These are phyloP conservation scores for Monascus ruber DNA, from an alignment of 2,329 filamentous ascomycete species.

Conservation along the genomic window DNA sequence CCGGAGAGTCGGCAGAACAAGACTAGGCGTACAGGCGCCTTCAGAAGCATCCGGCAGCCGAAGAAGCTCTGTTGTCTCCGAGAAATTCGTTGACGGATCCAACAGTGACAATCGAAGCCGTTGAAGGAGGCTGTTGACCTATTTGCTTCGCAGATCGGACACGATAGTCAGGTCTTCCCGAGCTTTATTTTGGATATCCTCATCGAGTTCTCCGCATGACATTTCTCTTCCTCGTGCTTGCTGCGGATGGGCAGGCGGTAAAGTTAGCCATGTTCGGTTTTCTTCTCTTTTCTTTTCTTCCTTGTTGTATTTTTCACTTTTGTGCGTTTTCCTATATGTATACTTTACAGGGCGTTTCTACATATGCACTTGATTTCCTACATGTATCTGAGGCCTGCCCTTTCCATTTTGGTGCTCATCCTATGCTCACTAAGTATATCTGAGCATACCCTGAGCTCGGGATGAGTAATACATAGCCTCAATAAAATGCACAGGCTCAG, in stretches of 20 bases:
- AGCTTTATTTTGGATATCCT: conserved; percentile 21
- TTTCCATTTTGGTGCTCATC: too few relatives aligned
- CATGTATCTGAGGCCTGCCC: too few relatives aligned
- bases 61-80: conserved; percentile 22
- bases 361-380: too few relatives aligned
- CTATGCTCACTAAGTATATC: too few relatives aligned
- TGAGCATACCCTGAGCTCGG: too few relatives aligned
- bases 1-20: conserved; percentile 69
- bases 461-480: too few relatives aligned
- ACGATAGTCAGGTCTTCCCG: background rate
- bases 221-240: conserved; percentile 1
- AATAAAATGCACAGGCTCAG: too few relatives aligned
- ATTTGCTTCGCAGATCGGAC: conserved; percentile 3
- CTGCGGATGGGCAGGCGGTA: background rate
- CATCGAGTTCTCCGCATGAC: conserved; percentile 7
- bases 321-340: too few relatives aligned
- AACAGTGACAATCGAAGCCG: conserved; percentile 19
- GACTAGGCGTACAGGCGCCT: conserved; percentile 37
- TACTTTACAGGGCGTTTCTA: too few relatives aligned
- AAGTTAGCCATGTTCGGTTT: background rate
- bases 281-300: conserved; percentile 1
- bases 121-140: conserved; percentile 5
- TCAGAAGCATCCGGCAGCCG: conserved; percentile 20
- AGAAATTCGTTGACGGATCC: conserved; percentile 13
- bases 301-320: background rate